These are phyloP conservation scores for Tetrapisispora arboricola DNA, from an alignment of 805 yeast species.

Conservation along the genomic window DNA sequence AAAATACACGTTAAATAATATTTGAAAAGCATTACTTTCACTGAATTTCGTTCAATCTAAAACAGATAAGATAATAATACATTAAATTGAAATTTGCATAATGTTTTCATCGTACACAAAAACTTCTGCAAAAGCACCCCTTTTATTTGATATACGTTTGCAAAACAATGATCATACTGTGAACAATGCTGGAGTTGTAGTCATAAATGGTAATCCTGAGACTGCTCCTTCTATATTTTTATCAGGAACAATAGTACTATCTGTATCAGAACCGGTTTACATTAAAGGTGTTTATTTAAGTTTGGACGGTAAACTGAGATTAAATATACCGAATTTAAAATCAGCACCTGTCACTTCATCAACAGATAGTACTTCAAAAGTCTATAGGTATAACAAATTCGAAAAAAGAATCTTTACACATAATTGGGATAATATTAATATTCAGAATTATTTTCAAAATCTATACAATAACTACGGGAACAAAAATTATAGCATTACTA, in stretches of 20 bases:
- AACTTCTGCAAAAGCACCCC: slow-evolving; percentile 4
- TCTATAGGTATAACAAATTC: slow-evolving; percentile 35
- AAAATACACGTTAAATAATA: too few relatives aligned
- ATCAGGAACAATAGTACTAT: slow-evolving; percentile 67
- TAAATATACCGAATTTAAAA: slow-evolving; percentile 28
- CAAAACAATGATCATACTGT: slow-evolving; percentile 68
- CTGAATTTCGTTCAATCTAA: too few relatives aligned
- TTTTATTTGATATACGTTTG: slow-evolving; percentile 45
- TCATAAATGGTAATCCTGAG: slow-evolving; percentile 66
- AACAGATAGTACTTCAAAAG: not conserved
- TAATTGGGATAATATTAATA: slow-evolving; percentile 61
- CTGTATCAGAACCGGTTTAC: slow-evolving; percentile 64
- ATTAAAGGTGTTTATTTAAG: slow-evolving; percentile 56
- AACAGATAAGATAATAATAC: too few relatives aligned
- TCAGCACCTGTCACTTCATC: slow-evolving; percentile 34
- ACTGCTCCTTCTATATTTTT: slow-evolving; percentile 72
- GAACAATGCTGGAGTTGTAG: slow-evolving; percentile 26
- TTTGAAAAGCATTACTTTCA: too few relatives aligned
- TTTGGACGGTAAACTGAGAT: slow-evolving; percentile 54
- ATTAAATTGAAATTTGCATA: not conserved
- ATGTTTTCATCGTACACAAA: slow-evolving; percentile 2
- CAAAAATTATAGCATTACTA: slow-evolving; percentile 9
- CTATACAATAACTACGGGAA: slow-evolving; percentile 19
- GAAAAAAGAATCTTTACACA: slow-evolving; percentile 65
- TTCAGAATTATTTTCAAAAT: slow-evolving; percentile 33